phyloP scores from a whole-genome alignment of 164 flowering plant genomes.

The Chimonanthus salicifolius region DNA sequence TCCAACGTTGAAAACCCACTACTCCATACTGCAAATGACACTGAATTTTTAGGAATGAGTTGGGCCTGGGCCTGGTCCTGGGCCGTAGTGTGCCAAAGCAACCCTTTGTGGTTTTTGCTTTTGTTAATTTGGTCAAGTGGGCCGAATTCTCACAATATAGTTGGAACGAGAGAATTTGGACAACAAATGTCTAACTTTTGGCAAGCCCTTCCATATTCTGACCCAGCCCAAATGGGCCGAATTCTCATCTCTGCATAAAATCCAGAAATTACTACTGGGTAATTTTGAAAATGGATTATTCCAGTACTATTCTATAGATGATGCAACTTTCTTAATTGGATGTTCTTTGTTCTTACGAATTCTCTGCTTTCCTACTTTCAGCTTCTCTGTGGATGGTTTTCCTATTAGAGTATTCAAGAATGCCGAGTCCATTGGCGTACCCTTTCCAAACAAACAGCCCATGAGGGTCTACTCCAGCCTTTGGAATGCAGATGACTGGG shows the following conservation, averaged over 20 bases:
- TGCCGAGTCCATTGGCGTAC: background rate
- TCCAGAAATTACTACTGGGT: too few species aligned
- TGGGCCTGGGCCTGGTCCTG: too few species aligned
- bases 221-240: too few species aligned
- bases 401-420: conserved; percentile 13
- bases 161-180: too few species aligned
- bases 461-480: conserved; percentile 12
- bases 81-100: too few species aligned
- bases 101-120: too few species aligned
- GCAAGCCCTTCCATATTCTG: too few species aligned
- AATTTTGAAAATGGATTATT: background rate
- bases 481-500: conserved; percentile 52
- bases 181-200: too few species aligned
- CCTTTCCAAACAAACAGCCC: conserved; percentile 8
- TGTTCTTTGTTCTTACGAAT: background rate
- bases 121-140: too few species aligned
- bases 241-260: too few species aligned
- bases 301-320: background rate
- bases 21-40: background rate
- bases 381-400: conserved; percentile 9
- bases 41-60: too few species aligned
- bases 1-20: background rate
- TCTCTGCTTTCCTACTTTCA: background rate
- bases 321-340: background rate
- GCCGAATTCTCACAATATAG: too few species aligned